A percentile compares a stretch with the other conserved stretches of the same genome.
These are phyloP conservation scores for Neofusicoccum sp. DNA, from an alignment of 2,329 filamentous ascomycete species.

Conservation along the genomic window DNA sequence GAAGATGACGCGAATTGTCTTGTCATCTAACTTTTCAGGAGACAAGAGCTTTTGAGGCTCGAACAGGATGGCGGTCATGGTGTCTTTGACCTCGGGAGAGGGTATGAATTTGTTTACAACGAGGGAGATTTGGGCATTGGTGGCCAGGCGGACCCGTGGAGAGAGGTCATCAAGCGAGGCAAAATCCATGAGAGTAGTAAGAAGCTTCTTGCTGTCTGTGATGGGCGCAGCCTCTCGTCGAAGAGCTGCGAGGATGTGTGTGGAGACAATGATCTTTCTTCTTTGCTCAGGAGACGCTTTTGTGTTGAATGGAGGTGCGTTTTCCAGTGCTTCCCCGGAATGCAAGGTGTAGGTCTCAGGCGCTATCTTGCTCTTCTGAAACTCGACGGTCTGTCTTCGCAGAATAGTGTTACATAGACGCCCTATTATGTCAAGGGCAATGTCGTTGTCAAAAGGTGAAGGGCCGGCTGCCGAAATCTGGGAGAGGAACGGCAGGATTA, in stretches of 20 bases:
- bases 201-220: conserved; percentile 34
- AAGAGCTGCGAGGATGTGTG: conserved; percentile 58
- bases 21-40: conserved; percentile 36
- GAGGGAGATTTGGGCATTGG: conserved; percentile 48
- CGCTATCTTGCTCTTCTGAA: conserved; percentile 55
- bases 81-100: conserved; percentile 41
- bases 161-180: conserved; percentile 34
- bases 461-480: conserved; percentile 38
- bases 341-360: conserved; percentile 60
- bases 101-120: conserved; percentile 53
- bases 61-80: conserved; percentile 43
- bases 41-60: conserved; percentile 36
- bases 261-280: conserved; percentile 58
- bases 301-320: conserved; percentile 36
- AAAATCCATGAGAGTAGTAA: conserved; percentile 43
- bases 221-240: conserved; percentile 39
- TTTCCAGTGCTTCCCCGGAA: conserved; percentile 33
- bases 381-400: conserved; percentile 51
- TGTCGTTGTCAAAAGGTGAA: conserved; percentile 49
- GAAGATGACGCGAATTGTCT: conserved; percentile 59
- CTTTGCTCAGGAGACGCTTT: conserved; percentile 38
- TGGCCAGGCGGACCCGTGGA: conserved; percentile 34
- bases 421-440: conserved; percentile 62
- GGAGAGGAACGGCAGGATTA: conserved; percentile 46
- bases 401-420: conserved; percentile 63